These are phyloP conservation scores for Stentor roeselii DNA, from an alignment of 73 alveolate species.

Conservation along the genomic window DNA sequence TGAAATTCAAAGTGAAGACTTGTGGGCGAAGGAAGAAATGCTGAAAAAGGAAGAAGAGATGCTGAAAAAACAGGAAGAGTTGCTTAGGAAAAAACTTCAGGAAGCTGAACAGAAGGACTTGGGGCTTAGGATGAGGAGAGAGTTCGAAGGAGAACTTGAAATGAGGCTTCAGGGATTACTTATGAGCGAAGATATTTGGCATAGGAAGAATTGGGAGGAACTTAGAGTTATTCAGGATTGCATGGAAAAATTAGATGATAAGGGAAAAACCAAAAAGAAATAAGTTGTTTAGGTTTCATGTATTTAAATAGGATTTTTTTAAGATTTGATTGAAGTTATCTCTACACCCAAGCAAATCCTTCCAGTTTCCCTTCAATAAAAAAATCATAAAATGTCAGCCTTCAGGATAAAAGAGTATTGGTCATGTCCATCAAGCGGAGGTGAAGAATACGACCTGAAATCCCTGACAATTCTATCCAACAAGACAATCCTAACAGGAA, in stretches of 20 bases:
- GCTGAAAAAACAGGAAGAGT: conserved; percentile 11
- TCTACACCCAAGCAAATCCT: no score
- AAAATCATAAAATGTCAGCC: conserved; percentile 23
- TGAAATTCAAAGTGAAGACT: conserved; percentile 9
- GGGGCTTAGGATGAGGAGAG: neutral
- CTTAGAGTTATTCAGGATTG: conserved; percentile 1
- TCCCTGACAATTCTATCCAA: conserved; percentile 27
- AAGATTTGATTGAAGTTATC: no score
- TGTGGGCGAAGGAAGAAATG: conserved; percentile 11
- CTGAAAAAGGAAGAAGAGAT: neutral
- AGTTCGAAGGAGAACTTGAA: conserved; percentile 13
- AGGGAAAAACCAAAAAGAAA: neutral
- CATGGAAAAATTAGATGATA: neutral
- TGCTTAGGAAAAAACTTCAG: neutral
- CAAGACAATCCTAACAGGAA: conserved; percentile 41
- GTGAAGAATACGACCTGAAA: conserved; percentile 50
- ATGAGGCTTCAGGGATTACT: conserved; percentile 17
- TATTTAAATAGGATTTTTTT: no score
- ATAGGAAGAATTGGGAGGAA: conserved; percentile 17
- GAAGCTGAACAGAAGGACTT: conserved; percentile 22
- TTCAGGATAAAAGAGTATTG: conserved; percentile 48
- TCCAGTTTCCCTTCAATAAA: no score
- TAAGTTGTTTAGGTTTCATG: no score
- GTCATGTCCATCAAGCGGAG: conserved; percentile 39
- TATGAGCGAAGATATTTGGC: conserved; percentile 22